Evolutionary conservation across 148 eudicot genomes (phyloP).

Genomic region (Simmondsia chinensis): DNA sequence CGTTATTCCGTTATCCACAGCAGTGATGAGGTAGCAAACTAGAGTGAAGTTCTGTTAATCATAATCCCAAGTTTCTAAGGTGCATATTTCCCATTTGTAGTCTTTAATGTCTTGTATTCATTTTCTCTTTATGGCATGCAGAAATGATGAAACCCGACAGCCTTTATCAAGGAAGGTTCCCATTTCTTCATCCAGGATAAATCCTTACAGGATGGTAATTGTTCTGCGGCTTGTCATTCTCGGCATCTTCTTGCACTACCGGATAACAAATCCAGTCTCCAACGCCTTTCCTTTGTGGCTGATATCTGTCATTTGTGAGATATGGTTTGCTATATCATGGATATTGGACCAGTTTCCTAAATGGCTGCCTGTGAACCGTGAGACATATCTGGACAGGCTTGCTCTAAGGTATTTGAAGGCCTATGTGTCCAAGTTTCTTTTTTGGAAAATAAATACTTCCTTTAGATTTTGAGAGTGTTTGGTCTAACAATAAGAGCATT

Average conservation of each 20-base stretch:
- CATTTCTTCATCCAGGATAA: constrained; percentile 76
- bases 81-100: too few relatives aligned
- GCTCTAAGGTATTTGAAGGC: constrained; percentile 25
- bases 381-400: constrained; percentile 42
- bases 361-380: constrained; percentile 39
- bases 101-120: too few relatives aligned
- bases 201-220: constrained; percentile 93
- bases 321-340: constrained; percentile 39
- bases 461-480: too few relatives aligned
- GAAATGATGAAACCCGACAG: constrained; percentile 93
- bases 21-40: too few relatives aligned
- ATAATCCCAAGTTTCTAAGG: too few relatives aligned
- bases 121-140: constrained; percentile 15
- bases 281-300: constrained; percentile 42
- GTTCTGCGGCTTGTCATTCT: constrained; percentile 77
- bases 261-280: constrained; percentile 77
- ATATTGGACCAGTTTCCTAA: constrained; percentile 47
- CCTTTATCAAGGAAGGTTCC: constrained; percentile 95
- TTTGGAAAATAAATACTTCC: too few relatives aligned
- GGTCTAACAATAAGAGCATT: too few relatives aligned
- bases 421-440: constrained; percentile 2
- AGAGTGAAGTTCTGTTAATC: too few relatives aligned
- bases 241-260: constrained; percentile 81
- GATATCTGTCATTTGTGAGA: constrained; percentile 37
- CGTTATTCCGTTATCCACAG: too few relatives aligned